Percentiles rank a stretch among this genome's conserved stretches.
These are phyloP conservation scores for Tricholoma sp. DNA, from an alignment of 768 basidiomycete species.

Conservation along the genomic window DNA sequence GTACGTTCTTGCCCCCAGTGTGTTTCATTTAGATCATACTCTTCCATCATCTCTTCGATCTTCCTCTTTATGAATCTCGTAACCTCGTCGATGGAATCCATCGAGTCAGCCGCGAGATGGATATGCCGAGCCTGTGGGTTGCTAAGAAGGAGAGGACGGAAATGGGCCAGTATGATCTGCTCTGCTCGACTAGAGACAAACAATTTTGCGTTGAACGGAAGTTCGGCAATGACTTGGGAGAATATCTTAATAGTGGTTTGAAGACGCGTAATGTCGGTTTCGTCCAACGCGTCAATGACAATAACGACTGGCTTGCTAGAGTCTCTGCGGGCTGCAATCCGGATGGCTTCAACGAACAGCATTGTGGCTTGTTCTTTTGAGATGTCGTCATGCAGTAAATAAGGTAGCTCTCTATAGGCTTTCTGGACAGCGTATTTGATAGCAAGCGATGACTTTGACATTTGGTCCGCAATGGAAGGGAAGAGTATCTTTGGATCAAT, in stretches of 20 bases:
- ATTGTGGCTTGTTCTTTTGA: conserved; percentile 8
- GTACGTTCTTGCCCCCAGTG: conserved; percentile 11
- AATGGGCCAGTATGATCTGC: conserved; percentile 9
- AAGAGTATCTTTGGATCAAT: conserved; percentile 14
- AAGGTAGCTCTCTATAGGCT: conserved; percentile 4
- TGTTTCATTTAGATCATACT: conserved; percentile 1
- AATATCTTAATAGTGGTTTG: conserved; percentile 10
- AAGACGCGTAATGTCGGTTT: conserved; percentile 9
- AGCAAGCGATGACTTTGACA: conserved; percentile 2
- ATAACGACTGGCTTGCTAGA: conserved; percentile 12
- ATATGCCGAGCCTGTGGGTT: conserved; percentile 7
- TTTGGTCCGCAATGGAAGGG: conserved; percentile 16
- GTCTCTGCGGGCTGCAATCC: conserved; percentile 4
- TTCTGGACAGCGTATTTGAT: conserved; percentile 6
- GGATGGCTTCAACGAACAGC: conserved; percentile 12
- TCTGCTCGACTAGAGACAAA: conserved; percentile 14
- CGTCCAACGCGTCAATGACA: conserved; percentile 19
- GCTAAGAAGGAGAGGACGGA: background rate
- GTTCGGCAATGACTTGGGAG: conserved; percentile 3
- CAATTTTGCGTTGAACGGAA: conserved; percentile 11
- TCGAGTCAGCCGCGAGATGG: conserved; percentile 6
- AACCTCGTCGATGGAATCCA: conserved; percentile 9
- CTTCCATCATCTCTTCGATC: background rate
- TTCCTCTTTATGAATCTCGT: conserved; percentile 1
- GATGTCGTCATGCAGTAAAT: conserved; percentile 10